Conservation (phyloP, 1,284 basidiomycete species). For the Malassezia sympodialis region DNA sequence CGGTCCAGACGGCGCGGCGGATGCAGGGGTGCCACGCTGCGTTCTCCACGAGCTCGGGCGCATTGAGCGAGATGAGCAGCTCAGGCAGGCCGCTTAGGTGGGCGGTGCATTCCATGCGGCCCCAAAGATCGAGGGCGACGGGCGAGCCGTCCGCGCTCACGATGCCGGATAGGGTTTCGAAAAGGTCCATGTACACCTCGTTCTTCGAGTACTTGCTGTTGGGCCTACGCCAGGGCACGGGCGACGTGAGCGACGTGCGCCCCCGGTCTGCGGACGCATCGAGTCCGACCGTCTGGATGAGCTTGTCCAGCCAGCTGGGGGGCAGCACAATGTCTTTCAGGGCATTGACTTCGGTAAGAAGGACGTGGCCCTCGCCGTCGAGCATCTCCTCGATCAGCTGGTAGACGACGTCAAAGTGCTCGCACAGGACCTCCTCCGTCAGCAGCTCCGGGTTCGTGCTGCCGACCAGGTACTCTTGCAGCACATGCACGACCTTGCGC, state of each 20-base stretch:
- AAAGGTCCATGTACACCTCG: constrained; percentile 37
- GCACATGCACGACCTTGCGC: constrained; percentile 62
- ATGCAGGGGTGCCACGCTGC: constrained; percentile 84
- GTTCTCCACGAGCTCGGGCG: constrained; percentile 60
- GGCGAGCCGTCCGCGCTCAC: constrained; percentile 51
- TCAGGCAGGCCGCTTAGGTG: constrained; percentile 48
- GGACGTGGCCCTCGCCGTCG: constrained; percentile 40
- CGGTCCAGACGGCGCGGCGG: constrained; percentile 62
- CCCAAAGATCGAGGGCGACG: constrained; percentile 26
- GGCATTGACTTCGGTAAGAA: constrained; percentile 38
- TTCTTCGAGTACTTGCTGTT: constrained; percentile 37
- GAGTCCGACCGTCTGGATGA: constrained; percentile 33
- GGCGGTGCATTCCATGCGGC: constrained; percentile 26
- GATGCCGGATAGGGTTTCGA: constrained; percentile 29
- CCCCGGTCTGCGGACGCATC: background rate
- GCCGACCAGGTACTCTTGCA: constrained; percentile 37
- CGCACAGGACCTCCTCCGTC: constrained; percentile 36
- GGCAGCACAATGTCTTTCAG: constrained; percentile 39
- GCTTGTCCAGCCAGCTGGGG: constrained; percentile 38
- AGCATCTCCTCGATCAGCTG: constrained; percentile 43
- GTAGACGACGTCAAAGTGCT: constrained; percentile 44
- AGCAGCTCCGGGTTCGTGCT: constrained; percentile 22
- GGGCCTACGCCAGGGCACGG: constrained; percentile 40
- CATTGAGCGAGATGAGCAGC: constrained; percentile 24
- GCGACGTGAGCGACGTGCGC: constrained; percentile 18